These are phyloP conservation scores for Alternaria solani DNA, from an alignment of 2,329 filamentous ascomycete genomes.

Conservation along the genomic window DNA sequence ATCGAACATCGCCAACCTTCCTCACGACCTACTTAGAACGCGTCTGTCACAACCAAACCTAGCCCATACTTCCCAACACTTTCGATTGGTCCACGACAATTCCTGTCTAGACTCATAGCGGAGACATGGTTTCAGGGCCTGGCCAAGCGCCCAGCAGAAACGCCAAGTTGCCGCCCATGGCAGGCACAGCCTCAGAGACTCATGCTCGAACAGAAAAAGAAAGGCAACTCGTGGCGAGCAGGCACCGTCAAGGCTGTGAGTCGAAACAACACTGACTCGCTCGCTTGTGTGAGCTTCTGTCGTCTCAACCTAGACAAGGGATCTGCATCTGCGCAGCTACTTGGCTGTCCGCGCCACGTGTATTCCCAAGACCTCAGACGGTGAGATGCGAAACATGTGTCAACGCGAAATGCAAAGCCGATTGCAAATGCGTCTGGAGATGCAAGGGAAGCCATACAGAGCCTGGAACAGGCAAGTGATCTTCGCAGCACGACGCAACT, in stretches of 20 bases:
- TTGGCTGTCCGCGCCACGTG: slow-evolving; percentile 1
- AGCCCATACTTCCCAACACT: background rate
- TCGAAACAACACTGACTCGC: background rate
- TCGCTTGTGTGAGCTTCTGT: too few relatives aligned
- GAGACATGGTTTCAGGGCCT: background rate
- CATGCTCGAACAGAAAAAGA: background rate
- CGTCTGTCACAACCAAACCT: background rate
- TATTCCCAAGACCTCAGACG: background rate
- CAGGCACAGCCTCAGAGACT: background rate
- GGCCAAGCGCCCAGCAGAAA: slow-evolving; percentile 12
- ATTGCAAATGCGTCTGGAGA: too few relatives aligned
- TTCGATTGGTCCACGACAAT: background rate
- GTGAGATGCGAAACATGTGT: slow-evolving; percentile 5
- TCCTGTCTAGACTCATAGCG: background rate
- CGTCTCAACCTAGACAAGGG: too few relatives aligned
- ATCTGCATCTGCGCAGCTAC: background rate
- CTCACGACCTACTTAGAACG: background rate
- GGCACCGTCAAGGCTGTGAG: background rate
- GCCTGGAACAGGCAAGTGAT: too few relatives aligned
- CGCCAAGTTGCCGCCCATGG: slow-evolving; percentile 5
- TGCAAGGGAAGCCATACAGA: too few relatives aligned
- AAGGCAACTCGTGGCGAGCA: background rate
- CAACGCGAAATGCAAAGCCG: slow-evolving; percentile 15
- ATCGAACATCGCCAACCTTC: background rate
- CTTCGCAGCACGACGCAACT: too few relatives aligned